Percentiles rank a stretch among this genome's conserved stretches.
phyloP scores from a whole-genome alignment of 192 early-diverging fungal genomes.

The Backusella australiensis region DNA sequence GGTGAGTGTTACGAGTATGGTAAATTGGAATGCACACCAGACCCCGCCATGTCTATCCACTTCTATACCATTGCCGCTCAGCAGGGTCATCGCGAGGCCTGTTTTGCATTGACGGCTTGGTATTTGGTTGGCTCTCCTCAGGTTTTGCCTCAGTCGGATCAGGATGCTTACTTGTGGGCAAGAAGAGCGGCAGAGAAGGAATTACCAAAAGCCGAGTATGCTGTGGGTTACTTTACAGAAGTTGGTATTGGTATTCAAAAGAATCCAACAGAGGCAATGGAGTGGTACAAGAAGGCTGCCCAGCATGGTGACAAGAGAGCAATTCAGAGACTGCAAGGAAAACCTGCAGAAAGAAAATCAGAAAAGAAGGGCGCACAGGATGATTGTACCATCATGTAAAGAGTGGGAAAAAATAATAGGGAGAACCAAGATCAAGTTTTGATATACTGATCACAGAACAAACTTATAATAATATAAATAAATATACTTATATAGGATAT shows the following conservation, averaged over 20 bases:
- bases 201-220: slow-evolving; percentile 60
- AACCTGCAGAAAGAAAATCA: slow-evolving; percentile 31
- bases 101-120: slow-evolving; percentile 64
- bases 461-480: too few relatives aligned
- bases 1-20: slow-evolving; percentile 68
- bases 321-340: slow-evolving; percentile 50
- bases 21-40: slow-evolving; percentile 51
- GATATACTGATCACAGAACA: too few relatives aligned
- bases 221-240: slow-evolving; percentile 65
- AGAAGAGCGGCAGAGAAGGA: slow-evolving; percentile 56
- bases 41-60: slow-evolving; percentile 52
- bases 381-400: slow-evolving; percentile 42
- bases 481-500: too few relatives aligned
- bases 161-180: slow-evolving; percentile 62
- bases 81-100: slow-evolving; percentile 60
- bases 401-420: background rate
- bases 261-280: slow-evolving; percentile 52
- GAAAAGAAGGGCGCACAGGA: slow-evolving; percentile 45
- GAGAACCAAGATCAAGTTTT: too few relatives aligned
- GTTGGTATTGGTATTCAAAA: slow-evolving; percentile 58
- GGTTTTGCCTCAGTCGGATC: slow-evolving; percentile 58
- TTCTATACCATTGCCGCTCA: slow-evolving; percentile 65
- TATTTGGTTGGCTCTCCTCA: slow-evolving; percentile 60
- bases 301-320: slow-evolving; percentile 62
- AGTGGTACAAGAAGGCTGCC: slow-evolving; percentile 68